Evolutionary conservation across 2,329 filamentous ascomycete species (phyloP).

Genomic region (Metarhizium humberi): DNA sequence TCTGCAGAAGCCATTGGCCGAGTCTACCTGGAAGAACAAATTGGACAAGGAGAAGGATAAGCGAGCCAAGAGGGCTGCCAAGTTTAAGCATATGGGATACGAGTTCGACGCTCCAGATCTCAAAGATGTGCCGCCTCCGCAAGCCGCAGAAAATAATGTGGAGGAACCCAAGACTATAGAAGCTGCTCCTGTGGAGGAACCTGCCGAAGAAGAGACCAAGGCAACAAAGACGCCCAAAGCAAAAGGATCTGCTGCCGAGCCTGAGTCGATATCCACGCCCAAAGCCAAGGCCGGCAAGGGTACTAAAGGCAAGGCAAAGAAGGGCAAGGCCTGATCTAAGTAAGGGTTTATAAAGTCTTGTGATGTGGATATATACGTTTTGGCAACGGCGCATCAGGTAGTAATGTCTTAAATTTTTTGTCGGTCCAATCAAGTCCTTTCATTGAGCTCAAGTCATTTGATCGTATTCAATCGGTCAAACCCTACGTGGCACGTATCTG

Average conservation of each 20-base stretch:
- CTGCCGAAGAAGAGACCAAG: constrained; percentile 13
- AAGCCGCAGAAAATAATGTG: constrained; percentile 25
- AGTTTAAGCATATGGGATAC: constrained; percentile 74
- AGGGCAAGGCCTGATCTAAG: constrained; percentile 8
- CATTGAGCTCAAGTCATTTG: background rate
- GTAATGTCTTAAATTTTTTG: background rate
- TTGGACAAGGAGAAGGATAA: constrained; percentile 64
- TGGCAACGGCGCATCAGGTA: constrained; percentile 8
- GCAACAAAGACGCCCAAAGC: constrained; percentile 11
- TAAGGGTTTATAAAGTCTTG: background rate
- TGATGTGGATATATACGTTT: constrained; percentile 1
- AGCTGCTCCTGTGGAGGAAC: constrained; percentile 19
- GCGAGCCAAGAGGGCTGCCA: constrained; percentile 59
- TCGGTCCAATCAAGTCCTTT: constrained; percentile 1
- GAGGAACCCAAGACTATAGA: constrained; percentile 26
- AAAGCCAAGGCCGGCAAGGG: constrained; percentile 14
- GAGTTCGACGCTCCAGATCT: constrained; percentile 67
- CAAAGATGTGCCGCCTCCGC: constrained; percentile 43
- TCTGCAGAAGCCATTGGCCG: constrained; percentile 62
- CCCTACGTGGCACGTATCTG: background rate
- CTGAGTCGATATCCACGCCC: constrained; percentile 9
- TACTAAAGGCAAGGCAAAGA: constrained; percentile 23
- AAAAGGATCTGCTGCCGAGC: constrained; percentile 10
- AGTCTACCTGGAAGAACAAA: constrained; percentile 70
- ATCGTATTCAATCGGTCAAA: background rate